phyloP scores from a whole-genome alignment of 495 filamentous ascomycete species.

The Schizothecium vesticola region DNA sequence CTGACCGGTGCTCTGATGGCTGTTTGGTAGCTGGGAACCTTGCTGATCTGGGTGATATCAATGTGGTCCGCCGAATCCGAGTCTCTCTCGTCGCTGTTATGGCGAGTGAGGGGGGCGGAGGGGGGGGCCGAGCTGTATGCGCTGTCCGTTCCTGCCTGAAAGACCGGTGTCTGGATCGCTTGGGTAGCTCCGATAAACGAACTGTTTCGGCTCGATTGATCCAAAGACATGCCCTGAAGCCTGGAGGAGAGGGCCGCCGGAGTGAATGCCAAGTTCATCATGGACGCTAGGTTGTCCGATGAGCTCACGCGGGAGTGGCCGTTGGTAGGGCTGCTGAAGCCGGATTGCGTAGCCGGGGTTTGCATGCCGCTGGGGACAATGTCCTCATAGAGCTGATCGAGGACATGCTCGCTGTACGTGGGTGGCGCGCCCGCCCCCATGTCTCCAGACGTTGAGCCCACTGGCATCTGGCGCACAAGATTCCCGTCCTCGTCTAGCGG shows the following conservation, averaged over 20 bases:
- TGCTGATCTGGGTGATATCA: slow-evolving; percentile 59
- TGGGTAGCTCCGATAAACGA: slow-evolving; percentile 23
- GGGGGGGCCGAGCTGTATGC: slow-evolving; percentile 26
- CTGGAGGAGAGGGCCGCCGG: slow-evolving; percentile 59
- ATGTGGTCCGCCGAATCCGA: slow-evolving; percentile 49
- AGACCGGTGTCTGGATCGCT: neutral
- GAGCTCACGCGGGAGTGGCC: slow-evolving; percentile 72
- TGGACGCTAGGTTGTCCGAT: slow-evolving; percentile 62
- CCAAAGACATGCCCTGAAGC: slow-evolving; percentile 53
- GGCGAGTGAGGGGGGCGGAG: slow-evolving; percentile 46
- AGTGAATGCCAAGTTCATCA: slow-evolving; percentile 44
- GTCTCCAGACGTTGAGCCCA: slow-evolving; percentile 27
- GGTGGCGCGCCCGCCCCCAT: slow-evolving; percentile 65
- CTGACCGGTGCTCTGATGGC: slow-evolving; percentile 57
- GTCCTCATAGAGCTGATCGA: slow-evolving; percentile 86
- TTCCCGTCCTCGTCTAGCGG: slow-evolving; percentile 76
- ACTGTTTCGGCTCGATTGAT: slow-evolving; percentile 30
- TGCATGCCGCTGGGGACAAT: slow-evolving; percentile 70
- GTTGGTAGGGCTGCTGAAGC: slow-evolving; percentile 69
- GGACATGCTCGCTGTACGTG: slow-evolving; percentile 75
- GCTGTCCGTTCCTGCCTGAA: slow-evolving; percentile 12
- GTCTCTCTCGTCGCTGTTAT: slow-evolving; percentile 53
- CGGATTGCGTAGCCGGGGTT: slow-evolving; percentile 67
- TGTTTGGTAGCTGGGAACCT: slow-evolving; percentile 76
- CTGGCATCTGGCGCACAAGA: slow-evolving; percentile 51